Evolutionary conservation across 352 stramenopile species (phyloP).

Genomic region (Phytophthora sp.): DNA sequence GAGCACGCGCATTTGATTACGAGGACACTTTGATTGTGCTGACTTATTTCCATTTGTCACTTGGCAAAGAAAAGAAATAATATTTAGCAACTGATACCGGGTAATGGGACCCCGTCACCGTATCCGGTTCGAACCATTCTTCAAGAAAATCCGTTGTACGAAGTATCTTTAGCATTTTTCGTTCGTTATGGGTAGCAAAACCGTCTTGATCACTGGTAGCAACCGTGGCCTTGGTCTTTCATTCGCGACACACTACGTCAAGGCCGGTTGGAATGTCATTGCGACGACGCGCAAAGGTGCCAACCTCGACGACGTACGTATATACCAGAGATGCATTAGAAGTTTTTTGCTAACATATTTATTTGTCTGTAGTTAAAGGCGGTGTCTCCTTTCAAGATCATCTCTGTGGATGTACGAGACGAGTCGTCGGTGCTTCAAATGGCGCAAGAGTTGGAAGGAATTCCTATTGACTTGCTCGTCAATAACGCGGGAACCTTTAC

Average conservation of each 20-base stretch:
- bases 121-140: neutral
- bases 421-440: conserved; percentile 43
- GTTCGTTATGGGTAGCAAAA: conserved; percentile 22
- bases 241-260: conserved; percentile 37
- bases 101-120: too few relatives aligned
- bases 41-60: neutral
- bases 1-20: too few relatives aligned
- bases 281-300: conserved; percentile 8
- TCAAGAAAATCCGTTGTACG: neutral
- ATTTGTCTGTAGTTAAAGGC: conserved; percentile 26
- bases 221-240: conserved; percentile 43
- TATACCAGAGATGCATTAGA: too few relatives aligned
- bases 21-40: too few relatives aligned
- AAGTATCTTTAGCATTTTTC: neutral
- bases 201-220: conserved; percentile 45
- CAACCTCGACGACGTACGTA: conserved; percentile 4
- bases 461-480: conserved; percentile 52
- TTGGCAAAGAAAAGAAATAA: neutral
- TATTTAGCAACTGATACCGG: too few relatives aligned
- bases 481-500: conserved; percentile 53
- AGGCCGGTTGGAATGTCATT: conserved; percentile 40
- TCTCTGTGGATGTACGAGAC: conserved; percentile 44
- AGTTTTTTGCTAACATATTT: neutral
- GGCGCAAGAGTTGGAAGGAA: conserved; percentile 38
- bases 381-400: conserved; percentile 42